These are phyloP conservation scores for Tolypocladium tropicale DNA, from an alignment of 2,329 filamentous ascomycete species.

Conservation along the genomic window DNA sequence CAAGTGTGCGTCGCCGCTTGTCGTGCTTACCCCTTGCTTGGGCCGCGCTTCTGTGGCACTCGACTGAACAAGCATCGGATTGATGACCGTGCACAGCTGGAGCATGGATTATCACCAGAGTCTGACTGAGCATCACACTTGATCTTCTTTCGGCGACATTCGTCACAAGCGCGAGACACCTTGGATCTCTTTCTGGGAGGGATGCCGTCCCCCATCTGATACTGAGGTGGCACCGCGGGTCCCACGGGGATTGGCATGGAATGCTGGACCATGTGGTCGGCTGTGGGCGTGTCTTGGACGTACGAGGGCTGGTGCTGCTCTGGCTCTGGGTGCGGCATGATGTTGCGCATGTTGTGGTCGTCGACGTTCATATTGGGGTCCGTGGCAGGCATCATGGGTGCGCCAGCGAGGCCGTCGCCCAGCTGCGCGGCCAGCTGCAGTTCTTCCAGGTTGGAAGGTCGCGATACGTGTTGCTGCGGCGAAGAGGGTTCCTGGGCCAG, in stretches of 20 bases:
- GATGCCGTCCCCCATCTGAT: conserved; percentile 43
- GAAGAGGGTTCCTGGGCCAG: conserved; percentile 22
- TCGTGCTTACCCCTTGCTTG: conserved; percentile 65
- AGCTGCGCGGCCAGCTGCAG: conserved; percentile 49
- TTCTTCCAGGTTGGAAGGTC: conserved; percentile 41
- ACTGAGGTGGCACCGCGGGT: conserved; percentile 25
- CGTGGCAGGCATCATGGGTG: conserved; percentile 37
- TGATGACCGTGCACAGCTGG: conserved; percentile 69
- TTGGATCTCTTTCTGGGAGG: conserved; percentile 71
- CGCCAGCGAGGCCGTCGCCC: conserved; percentile 39
- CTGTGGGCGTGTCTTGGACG: conserved; percentile 24
- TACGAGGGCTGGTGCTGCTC: conserved; percentile 27
- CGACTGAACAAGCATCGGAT: conserved; percentile 76
- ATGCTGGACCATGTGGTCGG: conserved; percentile 26
- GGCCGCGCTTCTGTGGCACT: conserved; percentile 78
- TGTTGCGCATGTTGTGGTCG: conserved; percentile 31
- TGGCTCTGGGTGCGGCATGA: conserved; percentile 31
- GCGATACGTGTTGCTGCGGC: conserved; percentile 29
- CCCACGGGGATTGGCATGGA: conserved; percentile 23
- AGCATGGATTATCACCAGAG: conserved; percentile 62
- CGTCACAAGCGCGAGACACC: conserved; percentile 80
- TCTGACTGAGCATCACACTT: conserved; percentile 78
- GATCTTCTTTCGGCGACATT: conserved; percentile 82
- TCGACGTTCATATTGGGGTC: conserved; percentile 33
- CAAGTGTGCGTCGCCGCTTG: not conserved